phyloP scores from a whole-genome alignment of 2,329 filamentous ascomycete genomes.

The Neoarthrinium moseri region DNA sequence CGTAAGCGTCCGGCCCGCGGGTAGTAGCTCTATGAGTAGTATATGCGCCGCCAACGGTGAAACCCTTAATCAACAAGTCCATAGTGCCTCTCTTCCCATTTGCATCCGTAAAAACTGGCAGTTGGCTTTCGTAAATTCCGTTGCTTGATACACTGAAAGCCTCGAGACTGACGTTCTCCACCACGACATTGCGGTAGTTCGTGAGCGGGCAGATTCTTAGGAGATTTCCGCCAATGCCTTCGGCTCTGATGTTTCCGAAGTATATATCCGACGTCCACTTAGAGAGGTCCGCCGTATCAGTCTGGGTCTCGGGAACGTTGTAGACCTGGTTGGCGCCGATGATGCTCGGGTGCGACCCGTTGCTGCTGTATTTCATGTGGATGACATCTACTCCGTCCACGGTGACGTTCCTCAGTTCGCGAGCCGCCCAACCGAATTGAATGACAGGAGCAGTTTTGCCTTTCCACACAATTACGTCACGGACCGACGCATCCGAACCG shows the following conservation, averaged over 20 bases:
- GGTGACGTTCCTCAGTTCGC: conserved; percentile 23
- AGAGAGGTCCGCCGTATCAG: conserved; percentile 13
- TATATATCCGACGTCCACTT: conserved; percentile 12
- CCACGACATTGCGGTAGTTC: conserved; percentile 13
- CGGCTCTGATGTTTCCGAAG: conserved; percentile 15
- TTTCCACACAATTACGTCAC: conserved; percentile 28
- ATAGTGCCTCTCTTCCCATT: conserved; percentile 7
- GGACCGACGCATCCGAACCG: conserved; percentile 24
- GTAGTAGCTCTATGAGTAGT: conserved; percentile 6
- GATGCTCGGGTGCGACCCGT: conserved; percentile 17
- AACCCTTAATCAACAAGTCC: conserved; percentile 12
- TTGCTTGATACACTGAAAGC: conserved; percentile 11
- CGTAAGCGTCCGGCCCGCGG: neutral
- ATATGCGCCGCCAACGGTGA: conserved; percentile 8
- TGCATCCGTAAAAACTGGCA: conserved; percentile 11
- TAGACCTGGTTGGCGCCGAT: conserved; percentile 21
- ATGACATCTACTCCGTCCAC: conserved; percentile 25
- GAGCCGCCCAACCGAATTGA: conserved; percentile 33
- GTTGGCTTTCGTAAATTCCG: conserved; percentile 14
- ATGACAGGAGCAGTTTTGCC: conserved; percentile 29
- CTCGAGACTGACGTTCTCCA: conserved; percentile 16
- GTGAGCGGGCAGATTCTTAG: conserved; percentile 15
- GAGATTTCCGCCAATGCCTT: conserved; percentile 15
- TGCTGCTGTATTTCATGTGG: conserved; percentile 22
- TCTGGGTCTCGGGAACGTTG: conserved; percentile 1